Evolutionary conservation across 169 alveolate genomes (phyloP).

Genomic region (Cyclospora cayetanensis): DNA sequence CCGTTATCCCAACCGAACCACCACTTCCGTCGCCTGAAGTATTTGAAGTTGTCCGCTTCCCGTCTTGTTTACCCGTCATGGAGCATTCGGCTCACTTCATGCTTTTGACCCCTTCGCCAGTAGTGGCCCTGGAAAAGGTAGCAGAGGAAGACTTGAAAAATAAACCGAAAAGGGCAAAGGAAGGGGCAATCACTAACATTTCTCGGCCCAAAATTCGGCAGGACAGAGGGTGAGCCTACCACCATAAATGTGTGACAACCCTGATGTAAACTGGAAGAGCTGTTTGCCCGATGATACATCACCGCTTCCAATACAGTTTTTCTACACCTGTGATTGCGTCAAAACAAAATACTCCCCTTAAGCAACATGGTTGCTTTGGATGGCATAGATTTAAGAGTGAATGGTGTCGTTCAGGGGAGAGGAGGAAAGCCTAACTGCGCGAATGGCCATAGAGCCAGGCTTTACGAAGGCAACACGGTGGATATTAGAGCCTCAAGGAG

Average conservation of each 20-base stretch:
- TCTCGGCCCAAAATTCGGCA: constrained; percentile 79
- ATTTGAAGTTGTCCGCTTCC: constrained; percentile 58
- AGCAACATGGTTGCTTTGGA: too few species aligned
- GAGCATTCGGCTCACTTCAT: constrained; percentile 30
- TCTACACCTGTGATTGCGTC: too few species aligned
- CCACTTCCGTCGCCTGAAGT: constrained; percentile 58
- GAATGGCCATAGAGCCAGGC: constrained; percentile 54
- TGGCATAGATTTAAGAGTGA: too few species aligned
- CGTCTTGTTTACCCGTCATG: constrained; percentile 15
- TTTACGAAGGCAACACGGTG: constrained; percentile 46
- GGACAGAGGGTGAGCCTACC: constrained; percentile 81
- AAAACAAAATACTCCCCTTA: too few species aligned
- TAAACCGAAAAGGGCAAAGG: constrained; percentile 41
- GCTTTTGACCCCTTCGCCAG: constrained; percentile 24
- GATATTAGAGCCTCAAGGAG: constrained; percentile 58
- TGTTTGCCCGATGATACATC: too few species aligned
- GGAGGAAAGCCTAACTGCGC: constrained; percentile 19
- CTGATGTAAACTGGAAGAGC: too few species aligned
- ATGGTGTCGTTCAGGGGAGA: constrained; percentile 51
- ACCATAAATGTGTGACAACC: too few species aligned
- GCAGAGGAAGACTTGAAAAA: background rate
- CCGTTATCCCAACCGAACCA: constrained; percentile 67
- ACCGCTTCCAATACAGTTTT: too few species aligned
- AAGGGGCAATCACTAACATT: background rate
- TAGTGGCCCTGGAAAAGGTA: constrained; percentile 67